Conservation (phyloP, 2,329 filamentous ascomycete species). For the Aspergillus eucalypticola region DNA sequence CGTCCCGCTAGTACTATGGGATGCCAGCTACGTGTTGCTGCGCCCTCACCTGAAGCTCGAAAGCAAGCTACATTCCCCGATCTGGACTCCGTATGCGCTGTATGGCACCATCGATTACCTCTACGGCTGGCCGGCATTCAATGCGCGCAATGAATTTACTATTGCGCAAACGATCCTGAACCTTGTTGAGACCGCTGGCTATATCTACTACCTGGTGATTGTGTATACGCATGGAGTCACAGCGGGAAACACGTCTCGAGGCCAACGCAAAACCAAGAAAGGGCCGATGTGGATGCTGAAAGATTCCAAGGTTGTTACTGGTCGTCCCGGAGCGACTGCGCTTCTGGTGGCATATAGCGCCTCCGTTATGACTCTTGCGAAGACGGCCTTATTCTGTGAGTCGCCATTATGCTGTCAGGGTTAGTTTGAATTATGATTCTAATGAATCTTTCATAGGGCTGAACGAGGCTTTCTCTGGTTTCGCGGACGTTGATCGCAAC, state of each 20-base stretch:
- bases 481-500: conserved; percentile 65
- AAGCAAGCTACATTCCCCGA: conserved; percentile 67
- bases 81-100: conserved; percentile 76
- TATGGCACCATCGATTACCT: conserved; percentile 79
- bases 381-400: conserved; percentile 68
- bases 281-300: conserved; percentile 47
- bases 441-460: conserved; percentile 43
- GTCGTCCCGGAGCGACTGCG: conserved; percentile 55
- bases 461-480: conserved; percentile 63
- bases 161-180: conserved; percentile 72
- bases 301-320: conserved; percentile 54
- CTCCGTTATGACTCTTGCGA: conserved; percentile 65
- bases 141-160: conserved; percentile 71
- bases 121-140: conserved; percentile 74
- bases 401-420: conserved; percentile 14
- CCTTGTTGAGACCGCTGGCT: conserved; percentile 65
- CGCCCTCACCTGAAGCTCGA: conserved; percentile 82
- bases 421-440: background rate
- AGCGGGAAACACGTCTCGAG: conserved; percentile 25
- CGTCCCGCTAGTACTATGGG: conserved; percentile 78
- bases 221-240: conserved; percentile 48
- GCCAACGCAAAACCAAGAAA: conserved; percentile 30
- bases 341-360: conserved; percentile 61
- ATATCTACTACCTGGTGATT: conserved; percentile 62
- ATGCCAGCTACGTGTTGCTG: conserved; percentile 74